phyloP scores from a whole-genome alignment of 257 asterid species.

The Fraxinus anomala region DNA sequence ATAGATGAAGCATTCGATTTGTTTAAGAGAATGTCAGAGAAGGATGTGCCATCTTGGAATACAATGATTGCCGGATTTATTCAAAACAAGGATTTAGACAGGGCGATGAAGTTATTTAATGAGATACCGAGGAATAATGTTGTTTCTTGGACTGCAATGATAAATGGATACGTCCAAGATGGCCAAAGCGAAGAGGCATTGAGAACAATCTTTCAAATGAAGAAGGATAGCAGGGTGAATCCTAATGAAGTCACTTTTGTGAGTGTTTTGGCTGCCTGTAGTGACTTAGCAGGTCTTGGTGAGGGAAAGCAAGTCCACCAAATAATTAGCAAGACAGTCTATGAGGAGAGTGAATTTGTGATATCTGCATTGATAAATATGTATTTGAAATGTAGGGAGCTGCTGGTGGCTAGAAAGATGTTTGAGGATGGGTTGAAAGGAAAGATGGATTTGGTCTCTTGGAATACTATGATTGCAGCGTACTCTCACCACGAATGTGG shows the following conservation, averaged over 20 bases:
- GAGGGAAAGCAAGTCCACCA: slow-evolving; percentile 70
- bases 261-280: slow-evolving; percentile 63
- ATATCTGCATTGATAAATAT: slow-evolving; percentile 59
- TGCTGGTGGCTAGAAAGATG: slow-evolving; percentile 45
- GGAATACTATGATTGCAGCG: slow-evolving; percentile 65
- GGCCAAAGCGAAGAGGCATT: slow-evolving; percentile 63
- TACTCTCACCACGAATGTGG: slow-evolving; percentile 75
- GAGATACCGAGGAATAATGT: slow-evolving; percentile 55
- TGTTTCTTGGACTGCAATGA: slow-evolving; percentile 67
- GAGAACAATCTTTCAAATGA: slow-evolving; percentile 42
- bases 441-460: slow-evolving; percentile 49
- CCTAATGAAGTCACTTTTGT: slow-evolving; percentile 68
- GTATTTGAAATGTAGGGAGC: slow-evolving; percentile 71
- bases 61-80: slow-evolving; percentile 52
- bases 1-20: slow-evolving; percentile 42
- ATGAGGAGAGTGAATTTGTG: slow-evolving; percentile 48
- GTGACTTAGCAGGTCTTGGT: slow-evolving; percentile 54
- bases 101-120: slow-evolving; percentile 45
- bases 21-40: slow-evolving; percentile 50
- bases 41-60: slow-evolving; percentile 51
- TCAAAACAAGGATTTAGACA: slow-evolving; percentile 44
- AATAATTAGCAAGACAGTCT: slow-evolving; percentile 49
- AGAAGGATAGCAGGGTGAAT: slow-evolving; percentile 34
- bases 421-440: slow-evolving; percentile 47
- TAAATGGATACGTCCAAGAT: slow-evolving; percentile 42